Percentiles rank a stretch among this genome's conserved stretches.
phyloP scores from a whole-genome alignment of 371 early-diverging fungal genomes.

The Syncephalastrum racemosum region DNA sequence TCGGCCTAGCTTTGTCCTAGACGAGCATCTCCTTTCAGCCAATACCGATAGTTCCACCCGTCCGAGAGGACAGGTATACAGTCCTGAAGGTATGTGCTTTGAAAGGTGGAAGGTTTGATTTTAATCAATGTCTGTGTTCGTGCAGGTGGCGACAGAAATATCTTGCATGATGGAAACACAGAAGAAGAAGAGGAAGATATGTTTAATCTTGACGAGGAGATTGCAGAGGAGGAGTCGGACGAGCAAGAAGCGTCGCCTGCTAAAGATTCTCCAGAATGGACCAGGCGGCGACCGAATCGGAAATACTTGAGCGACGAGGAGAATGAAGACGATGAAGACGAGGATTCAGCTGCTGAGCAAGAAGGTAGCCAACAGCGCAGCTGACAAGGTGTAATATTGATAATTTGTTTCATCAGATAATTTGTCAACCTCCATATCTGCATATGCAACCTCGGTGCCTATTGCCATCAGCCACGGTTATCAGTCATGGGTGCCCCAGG shows the following conservation, averaged over 20 bases:
- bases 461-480: constrained; percentile 22
- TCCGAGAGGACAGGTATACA: not conserved
- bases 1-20: constrained; percentile 29
- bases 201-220: constrained; percentile 47
- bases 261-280: constrained; percentile 7
- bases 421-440: constrained; percentile 18
- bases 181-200: constrained; percentile 21
- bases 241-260: not conserved
- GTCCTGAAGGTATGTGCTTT: not conserved
- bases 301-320: constrained; percentile 14
- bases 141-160: not conserved
- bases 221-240: constrained; percentile 20
- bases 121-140: not conserved
- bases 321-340: constrained; percentile 12
- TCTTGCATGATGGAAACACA: not conserved
- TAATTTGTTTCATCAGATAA: constrained; percentile 4
- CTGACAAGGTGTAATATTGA: not conserved
- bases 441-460: constrained; percentile 29
- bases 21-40: constrained; percentile 22
- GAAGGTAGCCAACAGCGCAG: not conserved
- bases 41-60: constrained; percentile 12
- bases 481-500: not conserved
- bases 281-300: constrained; percentile 10
- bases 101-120: not conserved
- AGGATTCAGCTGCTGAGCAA: not conserved